Percentiles rank a stretch among this genome's conserved stretches.
These are phyloP conservation scores for Lumnitzera racemosa DNA, from an alignment of 345 rosid species.

Conservation along the genomic window DNA sequence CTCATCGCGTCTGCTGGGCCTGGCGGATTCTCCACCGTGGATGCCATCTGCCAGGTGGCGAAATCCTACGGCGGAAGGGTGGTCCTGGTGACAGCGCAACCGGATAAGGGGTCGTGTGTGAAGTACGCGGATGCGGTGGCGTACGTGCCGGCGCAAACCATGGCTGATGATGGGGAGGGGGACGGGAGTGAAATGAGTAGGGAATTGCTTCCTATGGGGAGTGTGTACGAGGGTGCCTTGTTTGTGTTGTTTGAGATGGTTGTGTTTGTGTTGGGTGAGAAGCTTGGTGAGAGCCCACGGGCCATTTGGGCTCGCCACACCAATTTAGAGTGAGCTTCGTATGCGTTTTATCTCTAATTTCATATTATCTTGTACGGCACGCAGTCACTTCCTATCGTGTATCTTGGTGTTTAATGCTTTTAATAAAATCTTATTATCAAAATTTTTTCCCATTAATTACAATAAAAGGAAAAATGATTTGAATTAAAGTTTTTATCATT, in stretches of 20 bases:
- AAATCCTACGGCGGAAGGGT: slow-evolving; percentile 53
- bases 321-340: slow-evolving; percentile 51
- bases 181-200: slow-evolving; percentile 11
- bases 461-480: too few relatives aligned
- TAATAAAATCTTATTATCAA: too few relatives aligned
- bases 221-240: slow-evolving; percentile 80
- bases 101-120: slow-evolving; percentile 49
- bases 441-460: too few relatives aligned
- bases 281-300: slow-evolving; percentile 48
- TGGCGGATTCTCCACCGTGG: slow-evolving; percentile 81
- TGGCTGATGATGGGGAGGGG: slow-evolving; percentile 48
- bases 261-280: slow-evolving; percentile 55
- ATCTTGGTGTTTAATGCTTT: too few relatives aligned
- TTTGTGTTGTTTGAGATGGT: slow-evolving; percentile 93
- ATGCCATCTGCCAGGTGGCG: slow-evolving; percentile 68
- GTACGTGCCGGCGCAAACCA: slow-evolving; percentile 73
- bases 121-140: slow-evolving; percentile 59
- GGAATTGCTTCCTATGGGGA: slow-evolving; percentile 82
- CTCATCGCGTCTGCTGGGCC: slow-evolving; percentile 77
- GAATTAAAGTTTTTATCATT: too few relatives aligned
- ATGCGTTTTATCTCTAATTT: too few relatives aligned
- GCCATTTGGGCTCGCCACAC: slow-evolving; percentile 82
- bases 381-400: too few relatives aligned
- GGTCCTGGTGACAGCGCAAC: slow-evolving; percentile 59
- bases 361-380: too few relatives aligned